phyloP scores from a whole-genome alignment of 495 filamentous ascomycete species.

The Penicillium parvum region DNA sequence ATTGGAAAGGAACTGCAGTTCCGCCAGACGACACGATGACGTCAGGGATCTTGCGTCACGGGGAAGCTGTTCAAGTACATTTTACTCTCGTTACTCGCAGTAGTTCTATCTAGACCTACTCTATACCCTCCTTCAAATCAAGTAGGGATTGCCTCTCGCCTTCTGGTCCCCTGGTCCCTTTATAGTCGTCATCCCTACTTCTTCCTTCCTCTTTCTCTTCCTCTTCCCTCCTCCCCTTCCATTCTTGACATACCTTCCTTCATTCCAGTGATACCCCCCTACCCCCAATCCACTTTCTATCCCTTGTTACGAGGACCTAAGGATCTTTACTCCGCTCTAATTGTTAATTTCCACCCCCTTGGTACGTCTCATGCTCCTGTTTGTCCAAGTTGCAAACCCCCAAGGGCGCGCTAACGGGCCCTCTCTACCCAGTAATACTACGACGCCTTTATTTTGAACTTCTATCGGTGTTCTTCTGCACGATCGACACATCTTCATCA shows the following conservation, averaged over 20 bases:
- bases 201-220: constrained; percentile 5
- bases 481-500: constrained; percentile 24
- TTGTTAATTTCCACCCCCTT: constrained; percentile 16
- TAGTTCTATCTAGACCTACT: no score
- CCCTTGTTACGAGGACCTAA: constrained; percentile 14
- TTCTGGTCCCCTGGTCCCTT: constrained; percentile 1
- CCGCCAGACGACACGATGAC: constrained; percentile 2
- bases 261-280: constrained; percentile 42
- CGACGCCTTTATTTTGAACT: background rate
- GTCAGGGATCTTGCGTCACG: no score
- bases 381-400: constrained; percentile 16
- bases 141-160: constrained; percentile 6
- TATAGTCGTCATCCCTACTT: constrained; percentile 12
- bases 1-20: constrained; percentile 2
- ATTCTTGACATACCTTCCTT: constrained; percentile 15
- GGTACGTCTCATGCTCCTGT: constrained; percentile 10
- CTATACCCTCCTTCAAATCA: constrained; percentile 5
- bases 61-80: no score
- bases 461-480: constrained; percentile 5
- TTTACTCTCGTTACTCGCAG: no score
- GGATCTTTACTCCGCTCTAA: constrained; percentile 9
- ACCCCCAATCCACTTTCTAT: no score
- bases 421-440: constrained; percentile 17
- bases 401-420: constrained; percentile 6
- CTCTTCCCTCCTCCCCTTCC: constrained; percentile 3